Conservation (phyloP, 768 basidiomycete genomes). For the Podaxis mareebaensis region DNA sequence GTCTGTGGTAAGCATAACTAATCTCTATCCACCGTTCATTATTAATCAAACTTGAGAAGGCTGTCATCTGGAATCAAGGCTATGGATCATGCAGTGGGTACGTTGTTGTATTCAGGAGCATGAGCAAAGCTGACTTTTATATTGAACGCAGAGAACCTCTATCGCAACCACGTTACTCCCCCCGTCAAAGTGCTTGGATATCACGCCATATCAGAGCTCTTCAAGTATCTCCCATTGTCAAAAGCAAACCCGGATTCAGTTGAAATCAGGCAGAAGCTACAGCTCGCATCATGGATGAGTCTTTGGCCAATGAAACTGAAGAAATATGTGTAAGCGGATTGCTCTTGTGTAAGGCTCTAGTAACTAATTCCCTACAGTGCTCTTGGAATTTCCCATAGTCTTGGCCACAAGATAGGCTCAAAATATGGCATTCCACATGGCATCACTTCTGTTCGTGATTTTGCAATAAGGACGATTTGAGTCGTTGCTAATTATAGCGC, state of each 20-base stretch:
- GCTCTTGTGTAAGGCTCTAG: neutral
- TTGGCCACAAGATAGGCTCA: conserved; percentile 76
- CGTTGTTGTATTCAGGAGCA: conserved; percentile 22
- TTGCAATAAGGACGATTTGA: conserved; percentile 10
- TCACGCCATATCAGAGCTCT: conserved; percentile 68
- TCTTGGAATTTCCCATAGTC: conserved; percentile 73
- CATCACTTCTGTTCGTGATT: conserved; percentile 67
- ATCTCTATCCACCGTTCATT: neutral
- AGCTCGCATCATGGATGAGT: conserved; percentile 81
- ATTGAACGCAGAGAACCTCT: conserved; percentile 53
- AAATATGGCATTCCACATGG: conserved; percentile 78
- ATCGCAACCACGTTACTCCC: conserved; percentile 52
- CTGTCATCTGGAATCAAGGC: conserved; percentile 79
- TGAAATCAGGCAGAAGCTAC: conserved; percentile 64
- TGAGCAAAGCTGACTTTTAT: neutral
- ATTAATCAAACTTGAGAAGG: conserved; percentile 37
- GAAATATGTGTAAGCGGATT: conserved; percentile 46
- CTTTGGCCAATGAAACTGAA: conserved; percentile 66
- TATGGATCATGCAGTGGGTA: conserved; percentile 77
- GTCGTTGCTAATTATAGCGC: neutral
- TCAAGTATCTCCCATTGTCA: conserved; percentile 68
- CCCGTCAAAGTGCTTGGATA: conserved; percentile 68
- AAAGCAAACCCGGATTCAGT: conserved; percentile 59
- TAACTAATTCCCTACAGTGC: conserved; percentile 38
- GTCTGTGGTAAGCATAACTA: conserved; percentile 58